Conservation (phyloP, 2,329 filamentous ascomycete species). For the Phyllosticta paracitricarpa region DNA sequence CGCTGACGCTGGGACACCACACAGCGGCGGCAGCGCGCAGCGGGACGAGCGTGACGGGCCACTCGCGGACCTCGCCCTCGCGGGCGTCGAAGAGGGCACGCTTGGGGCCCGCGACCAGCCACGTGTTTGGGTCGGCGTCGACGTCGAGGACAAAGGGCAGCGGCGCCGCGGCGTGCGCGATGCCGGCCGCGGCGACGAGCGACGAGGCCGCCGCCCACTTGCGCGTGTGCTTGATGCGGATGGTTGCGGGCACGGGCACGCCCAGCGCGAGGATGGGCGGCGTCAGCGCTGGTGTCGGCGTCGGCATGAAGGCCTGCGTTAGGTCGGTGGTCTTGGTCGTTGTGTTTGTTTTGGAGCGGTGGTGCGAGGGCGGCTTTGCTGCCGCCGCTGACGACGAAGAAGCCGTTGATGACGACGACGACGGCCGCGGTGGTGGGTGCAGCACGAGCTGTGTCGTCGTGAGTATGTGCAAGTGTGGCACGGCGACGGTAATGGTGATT, state of each 20-base stretch:
- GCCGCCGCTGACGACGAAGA: neutral
- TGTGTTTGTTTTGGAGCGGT: neutral
- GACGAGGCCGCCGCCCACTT: conserved; percentile 35
- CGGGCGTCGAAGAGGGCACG: conserved; percentile 62
- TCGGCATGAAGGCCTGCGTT: conserved; percentile 20
- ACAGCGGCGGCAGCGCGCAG: conserved; percentile 54
- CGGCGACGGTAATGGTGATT: conserved; percentile 81
- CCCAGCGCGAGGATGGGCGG: conserved; percentile 46
- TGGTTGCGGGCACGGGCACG: conserved; percentile 52
- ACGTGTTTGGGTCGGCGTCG: conserved; percentile 60
- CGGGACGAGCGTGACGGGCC: conserved; percentile 70
- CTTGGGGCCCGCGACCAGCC: conserved; percentile 75
- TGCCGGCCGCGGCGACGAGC: conserved; percentile 19
- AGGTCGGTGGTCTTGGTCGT: conserved; percentile 19
- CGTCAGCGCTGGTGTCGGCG: conserved; percentile 18
- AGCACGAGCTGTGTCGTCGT: conserved; percentile 65
- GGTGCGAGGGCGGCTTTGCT: neutral
- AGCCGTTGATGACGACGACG: too few relatives aligned
- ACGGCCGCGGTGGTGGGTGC: neutral
- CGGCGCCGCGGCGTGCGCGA: conserved; percentile 29
- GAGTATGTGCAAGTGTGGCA: conserved; percentile 72
- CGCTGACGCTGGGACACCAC: conserved; percentile 43
- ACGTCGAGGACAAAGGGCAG: conserved; percentile 80
- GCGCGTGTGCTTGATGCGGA: conserved; percentile 48
- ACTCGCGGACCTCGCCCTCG: conserved; percentile 38